Conservation (phyloP, 2,329 filamentous ascomycete genomes). For the Exserohilum rostratum region DNA sequence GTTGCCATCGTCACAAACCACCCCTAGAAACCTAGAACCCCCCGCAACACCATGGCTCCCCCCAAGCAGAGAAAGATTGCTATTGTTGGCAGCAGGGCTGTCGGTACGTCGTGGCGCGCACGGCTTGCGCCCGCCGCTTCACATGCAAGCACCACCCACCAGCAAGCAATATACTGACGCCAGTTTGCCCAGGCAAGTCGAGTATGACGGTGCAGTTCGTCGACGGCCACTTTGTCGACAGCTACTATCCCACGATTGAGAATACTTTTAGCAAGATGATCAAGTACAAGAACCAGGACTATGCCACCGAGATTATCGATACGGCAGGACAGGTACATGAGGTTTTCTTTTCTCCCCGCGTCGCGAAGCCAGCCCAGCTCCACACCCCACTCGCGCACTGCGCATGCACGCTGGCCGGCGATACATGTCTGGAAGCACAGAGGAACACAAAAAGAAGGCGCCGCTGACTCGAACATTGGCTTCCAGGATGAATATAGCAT, state of each 20-base stretch:
- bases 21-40: constrained; percentile 15
- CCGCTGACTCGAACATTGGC: constrained; percentile 28
- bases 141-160: constrained; percentile 13
- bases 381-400: constrained; percentile 19
- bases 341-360: constrained; percentile 27
- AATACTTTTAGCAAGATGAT: constrained; percentile 98
- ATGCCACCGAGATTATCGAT: constrained; percentile 95
- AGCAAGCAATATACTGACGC: constrained; percentile 21
- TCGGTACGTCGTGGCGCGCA: constrained; percentile 64
- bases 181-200: constrained; percentile 76
- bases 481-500: constrained; percentile 95
- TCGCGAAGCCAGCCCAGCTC: constrained; percentile 19
- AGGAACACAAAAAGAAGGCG: constrained; percentile 7
- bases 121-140: constrained; percentile 21
- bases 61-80: constrained; percentile 93
- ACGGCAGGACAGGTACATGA: constrained; percentile 84
- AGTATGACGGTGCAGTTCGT: constrained; percentile 97
- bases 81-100: constrained; percentile 92
- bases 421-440: not conserved
- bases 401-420: constrained; percentile 1
- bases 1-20: constrained; percentile 18
- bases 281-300: constrained; percentile 90
- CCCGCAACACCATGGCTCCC: constrained; percentile 62
- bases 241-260: constrained; percentile 98
- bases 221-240: constrained; percentile 97